Evolutionary conservation across 352 stramenopile genomes (phyloP), one percentile per base, ranked within the genome.

Genomic region (Pythium folliculosum): DNA sequence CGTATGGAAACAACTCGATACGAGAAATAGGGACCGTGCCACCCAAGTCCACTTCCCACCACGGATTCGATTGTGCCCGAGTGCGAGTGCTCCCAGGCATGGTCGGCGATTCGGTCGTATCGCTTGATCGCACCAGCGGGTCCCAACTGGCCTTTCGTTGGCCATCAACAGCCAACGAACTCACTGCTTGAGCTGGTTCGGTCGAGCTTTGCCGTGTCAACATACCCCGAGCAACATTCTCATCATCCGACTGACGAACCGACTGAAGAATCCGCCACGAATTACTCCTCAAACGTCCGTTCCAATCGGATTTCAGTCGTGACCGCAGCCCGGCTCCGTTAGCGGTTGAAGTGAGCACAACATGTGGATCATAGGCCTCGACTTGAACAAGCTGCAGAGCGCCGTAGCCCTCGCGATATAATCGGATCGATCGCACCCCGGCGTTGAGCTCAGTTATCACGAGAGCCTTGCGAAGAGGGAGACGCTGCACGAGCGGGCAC

Each of bases 1-100:
- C 57, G 53, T 76, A 90, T 8, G 81, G 83, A 53, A 77, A 89
- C 19, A 91, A 14, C 10, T 81, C 62, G 14, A 94, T 60, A 8
- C 66, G 70, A 17, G 72, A 65, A 50, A 94, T 79, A 5, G 85
- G 71, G 10, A 81, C 69, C 5, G 76, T 32, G 0, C 22, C 60
- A 0, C 83, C 83, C 5, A 94, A 50, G 62, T 94, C 85, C 7
- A 94, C 77, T 73, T 90, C 75, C 83, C 83, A 92, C 83, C 83
- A 94, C 14, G 83, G 82, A 69, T 84, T 51, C 0, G 14, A 71
- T 25, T 82, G 70, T 12, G 66, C 10, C 2, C 76, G 19, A 0
- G 80, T 88, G 9, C 81, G 74, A 6, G 83, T 87, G 40, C 83
- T 90, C 0, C 77, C 75, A n/a, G 83, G 67, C 2, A 68, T 3